Evolutionary conservation across 108 stramenopile genomes (phyloP).

Genomic region (Halocafeteria seosinensis): DNA sequence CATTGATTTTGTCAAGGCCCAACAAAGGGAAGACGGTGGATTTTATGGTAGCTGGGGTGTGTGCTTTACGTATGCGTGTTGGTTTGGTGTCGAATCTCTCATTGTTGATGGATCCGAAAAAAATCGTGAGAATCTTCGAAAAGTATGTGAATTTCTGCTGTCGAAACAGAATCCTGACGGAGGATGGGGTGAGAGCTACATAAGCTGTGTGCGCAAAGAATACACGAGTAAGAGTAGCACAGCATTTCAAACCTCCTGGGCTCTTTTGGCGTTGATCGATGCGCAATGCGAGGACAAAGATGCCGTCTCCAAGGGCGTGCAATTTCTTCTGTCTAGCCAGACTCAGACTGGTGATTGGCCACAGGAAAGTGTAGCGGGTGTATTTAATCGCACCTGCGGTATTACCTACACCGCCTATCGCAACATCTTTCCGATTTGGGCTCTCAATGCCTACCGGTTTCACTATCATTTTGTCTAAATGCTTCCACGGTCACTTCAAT

Average conservation of each 20-base stretch:
- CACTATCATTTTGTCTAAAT: too few relatives aligned
- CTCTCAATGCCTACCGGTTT: constrained; percentile 56
- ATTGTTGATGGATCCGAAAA: constrained; percentile 11
- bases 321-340: constrained; percentile 63
- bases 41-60: constrained; percentile 90
- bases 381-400: constrained; percentile 90
- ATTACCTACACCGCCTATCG: constrained; percentile 98
- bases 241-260: constrained; percentile 93
- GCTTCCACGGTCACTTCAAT: too few relatives aligned
- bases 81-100: constrained; percentile 87
- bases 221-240: constrained; percentile 70
- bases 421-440: constrained; percentile 97
- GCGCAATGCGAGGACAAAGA: constrained; percentile 45
- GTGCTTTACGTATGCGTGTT: constrained; percentile 79
- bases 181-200: constrained; percentile 97
- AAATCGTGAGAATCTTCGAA: constrained; percentile 18
- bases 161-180: constrained; percentile 69
- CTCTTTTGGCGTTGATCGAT: constrained; percentile 64
- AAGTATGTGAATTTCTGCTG: constrained; percentile 47
- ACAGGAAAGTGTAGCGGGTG: constrained; percentile 92
- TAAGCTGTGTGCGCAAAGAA: constrained; percentile 81
- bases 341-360: constrained; percentile 84
- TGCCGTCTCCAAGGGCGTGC: constrained; percentile 53
- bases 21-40: constrained; percentile 78
- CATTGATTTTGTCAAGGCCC: constrained; percentile 61